Base-by-base conservation (phyloP, 2,329 filamentous ascomycete genomes). In the Diaporthe humulicola region DNA sequence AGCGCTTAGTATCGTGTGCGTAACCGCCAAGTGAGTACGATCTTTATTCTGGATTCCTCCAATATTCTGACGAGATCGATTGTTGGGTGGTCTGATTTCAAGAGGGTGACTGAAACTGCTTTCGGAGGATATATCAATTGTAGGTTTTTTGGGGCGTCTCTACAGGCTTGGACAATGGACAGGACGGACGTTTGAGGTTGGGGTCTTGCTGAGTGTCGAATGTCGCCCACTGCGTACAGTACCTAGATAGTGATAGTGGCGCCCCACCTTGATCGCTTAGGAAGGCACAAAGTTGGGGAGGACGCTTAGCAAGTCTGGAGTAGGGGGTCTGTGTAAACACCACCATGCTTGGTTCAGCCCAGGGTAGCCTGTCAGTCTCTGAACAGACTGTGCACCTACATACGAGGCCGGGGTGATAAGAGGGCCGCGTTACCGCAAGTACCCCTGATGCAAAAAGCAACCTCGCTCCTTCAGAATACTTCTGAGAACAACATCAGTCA, bases 401-500 rank as follows among this genome's bases (percentile, higher is more conserved):
- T 36, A 22, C n/a, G 45, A 52, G 48, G 48, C 25, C 48, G 45
- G 61, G n/a, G 54, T 33, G 64, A 69, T n/a, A 54, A 69, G 38
- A 54, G 22, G 48, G 48, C 64, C 64, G 64, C 48, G 14, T 54
- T 33, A 33, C n/a, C 6, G 40, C 48, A 22, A 54, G n/a, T 30
- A 67, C 64, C 64, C 64, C 64, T 67, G 45, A 22, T 17, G 30
- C 61, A 50, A 52, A 52, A 28, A 48, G n/a, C 48, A 54, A 40
- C 15, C n/a, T 52, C 28, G 6, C 30, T 19, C 19, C 22, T n/a
- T 36, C 14, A 15, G 15, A 22, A 28, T 12, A 10, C 33, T 38
- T 52, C 30, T 50, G 45, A 54, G 64, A 52, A 38, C 64, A 52
- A 22, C 64, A 40, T 40, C 64, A 30, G 15, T 54, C 64, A n/a